phyloP scores from a whole-genome alignment of 306 rosid genomes.

The Prunus persica region Prunus_persica_NCBIv2 NC_034011.1:15260001-15260500 shows the following conservation, averaged over 20 bases:
- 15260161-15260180: slow-evolving; percentile 59
- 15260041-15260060: neutral
- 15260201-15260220: slow-evolving; percentile 54
- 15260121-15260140: slow-evolving; percentile 33
- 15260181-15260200: slow-evolving; percentile 43
- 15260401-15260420: no score
- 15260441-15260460: no score
- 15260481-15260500: no score
- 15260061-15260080: slow-evolving; percentile 11
- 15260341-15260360: neutral
- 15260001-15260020: no score
- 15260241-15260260: neutral
- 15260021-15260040: no score
- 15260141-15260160: slow-evolving; percentile 41
- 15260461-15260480: no score
- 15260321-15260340: neutral
- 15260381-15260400: no score
- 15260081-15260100: slow-evolving; percentile 5
- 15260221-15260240: slow-evolving; percentile 33
- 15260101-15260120: slow-evolving; percentile 31
- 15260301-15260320: neutral
- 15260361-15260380: neutral
- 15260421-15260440: no score
- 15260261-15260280: neutral
- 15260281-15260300: neutral